Conservation (phyloP, 148 eudicot genomes). For the Vaccinium vitisidaea region DNA sequence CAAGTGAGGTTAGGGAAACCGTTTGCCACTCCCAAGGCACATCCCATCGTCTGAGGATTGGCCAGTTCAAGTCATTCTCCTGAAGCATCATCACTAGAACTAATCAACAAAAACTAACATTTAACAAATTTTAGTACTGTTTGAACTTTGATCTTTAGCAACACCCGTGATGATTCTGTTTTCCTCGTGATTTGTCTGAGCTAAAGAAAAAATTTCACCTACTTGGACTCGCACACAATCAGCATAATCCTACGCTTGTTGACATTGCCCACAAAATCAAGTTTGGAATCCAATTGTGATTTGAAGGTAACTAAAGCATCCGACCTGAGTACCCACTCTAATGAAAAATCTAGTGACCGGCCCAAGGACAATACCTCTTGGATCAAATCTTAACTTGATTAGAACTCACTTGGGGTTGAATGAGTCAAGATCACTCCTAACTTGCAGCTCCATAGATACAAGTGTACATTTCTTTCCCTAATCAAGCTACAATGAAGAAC, state of each 20-base stretch:
- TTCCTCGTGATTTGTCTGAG: background rate
- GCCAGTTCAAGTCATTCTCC: slow-evolving; percentile 56
- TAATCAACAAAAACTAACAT: background rate
- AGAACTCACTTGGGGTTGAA: too few species aligned
- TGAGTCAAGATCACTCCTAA: background rate
- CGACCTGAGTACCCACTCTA: background rate
- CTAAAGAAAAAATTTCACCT: background rate
- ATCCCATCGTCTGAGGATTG: slow-evolving; percentile 77
- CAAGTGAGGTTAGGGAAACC: slow-evolving; percentile 75
- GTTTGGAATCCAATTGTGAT: background rate
- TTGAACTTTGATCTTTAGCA: slow-evolving; percentile 1
- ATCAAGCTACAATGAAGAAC: background rate
- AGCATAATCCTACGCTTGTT: background rate
- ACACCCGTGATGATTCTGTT: background rate
- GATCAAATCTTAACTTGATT: background rate
- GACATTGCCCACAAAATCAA: background rate
- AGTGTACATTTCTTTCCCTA: background rate
- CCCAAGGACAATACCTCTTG: too few species aligned
- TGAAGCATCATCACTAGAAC: slow-evolving; percentile 23
- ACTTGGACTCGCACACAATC: background rate
- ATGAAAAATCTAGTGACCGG: background rate
- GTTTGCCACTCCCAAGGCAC: slow-evolving; percentile 99
- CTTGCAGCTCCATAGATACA: background rate
- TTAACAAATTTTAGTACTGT: background rate
- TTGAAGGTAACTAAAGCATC: background rate